Percentiles rank a stretch among this genome's conserved stretches.
Evolutionary conservation across 352 stramenopile species (phyloP).

Genomic region (Phytophthora brassicae): DNA sequence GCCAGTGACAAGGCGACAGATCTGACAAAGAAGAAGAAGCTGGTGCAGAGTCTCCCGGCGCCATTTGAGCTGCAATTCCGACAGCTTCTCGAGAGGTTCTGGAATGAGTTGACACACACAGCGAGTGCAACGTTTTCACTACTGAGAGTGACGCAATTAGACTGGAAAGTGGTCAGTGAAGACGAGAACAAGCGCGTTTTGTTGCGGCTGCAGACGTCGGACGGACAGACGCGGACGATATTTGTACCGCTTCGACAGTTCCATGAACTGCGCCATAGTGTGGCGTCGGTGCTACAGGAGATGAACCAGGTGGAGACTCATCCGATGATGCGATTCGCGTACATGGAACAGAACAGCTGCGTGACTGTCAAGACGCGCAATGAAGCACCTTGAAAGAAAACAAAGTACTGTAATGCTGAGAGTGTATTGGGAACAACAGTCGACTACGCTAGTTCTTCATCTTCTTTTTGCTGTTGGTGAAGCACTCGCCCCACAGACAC

Average conservation of each 20-base stretch:
- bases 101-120: slow-evolving; percentile 25
- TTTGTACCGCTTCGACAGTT: slow-evolving; percentile 64
- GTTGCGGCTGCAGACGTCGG: slow-evolving; percentile 56
- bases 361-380: background rate
- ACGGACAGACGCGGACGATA: slow-evolving; percentile 44
- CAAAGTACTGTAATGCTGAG: background rate
- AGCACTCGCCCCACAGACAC: slow-evolving; percentile 87
- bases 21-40: slow-evolving; percentile 33
- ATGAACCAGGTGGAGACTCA: slow-evolving; percentile 73
- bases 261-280: slow-evolving; percentile 76
- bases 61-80: slow-evolving; percentile 47
- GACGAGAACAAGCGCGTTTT: slow-evolving; percentile 28
- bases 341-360: slow-evolving; percentile 37
- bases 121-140: slow-evolving; percentile 28
- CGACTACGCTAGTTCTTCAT: slow-evolving; percentile 71
- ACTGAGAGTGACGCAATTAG: slow-evolving; percentile 38
- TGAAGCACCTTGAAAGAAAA: slow-evolving; percentile 8
- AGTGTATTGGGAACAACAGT: slow-evolving; percentile 3
- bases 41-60: slow-evolving; percentile 42
- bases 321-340: slow-evolving; percentile 74
- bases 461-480: slow-evolving; percentile 79
- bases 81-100: slow-evolving; percentile 39
- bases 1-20: slow-evolving; percentile 13
- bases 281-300: slow-evolving; percentile 72
- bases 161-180: slow-evolving; percentile 32